These are phyloP conservation scores for Botrytis fragariae DNA, from an alignment of 2,329 filamentous ascomycete genomes.

Conservation along the genomic window DNA sequence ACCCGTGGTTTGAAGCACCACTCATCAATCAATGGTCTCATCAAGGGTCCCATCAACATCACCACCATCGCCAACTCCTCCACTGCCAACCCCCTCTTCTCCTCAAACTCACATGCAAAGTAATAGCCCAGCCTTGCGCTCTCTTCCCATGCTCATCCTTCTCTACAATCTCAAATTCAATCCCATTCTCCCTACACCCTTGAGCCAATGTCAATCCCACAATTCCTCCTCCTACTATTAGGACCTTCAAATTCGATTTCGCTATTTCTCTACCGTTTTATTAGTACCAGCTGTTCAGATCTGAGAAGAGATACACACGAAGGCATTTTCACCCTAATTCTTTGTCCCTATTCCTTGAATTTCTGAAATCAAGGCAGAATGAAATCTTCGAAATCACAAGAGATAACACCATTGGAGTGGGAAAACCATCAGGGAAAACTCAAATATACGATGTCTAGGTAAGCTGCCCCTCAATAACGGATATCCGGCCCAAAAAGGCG, in stretches of 20 bases:
- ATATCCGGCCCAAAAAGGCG: background rate
- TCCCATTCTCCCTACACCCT: slow-evolving; percentile 18
- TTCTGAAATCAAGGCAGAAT: background rate
- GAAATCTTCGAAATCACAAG: background rate
- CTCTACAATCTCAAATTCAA: slow-evolving; percentile 37
- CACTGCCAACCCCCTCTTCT: too few relatives aligned
- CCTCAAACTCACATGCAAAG: slow-evolving; percentile 44
- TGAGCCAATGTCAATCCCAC: slow-evolving; percentile 21
- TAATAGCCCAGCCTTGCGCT: slow-evolving; percentile 57
- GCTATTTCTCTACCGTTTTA: background rate
- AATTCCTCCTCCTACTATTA: slow-evolving; percentile 20
- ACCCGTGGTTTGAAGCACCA: too few relatives aligned
- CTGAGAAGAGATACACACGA: background rate
- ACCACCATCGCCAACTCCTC: background rate
- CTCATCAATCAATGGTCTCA: too few relatives aligned
- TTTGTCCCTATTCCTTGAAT: background rate
- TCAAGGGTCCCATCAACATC: too few relatives aligned
- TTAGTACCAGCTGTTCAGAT: background rate
- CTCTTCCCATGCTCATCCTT: slow-evolving; percentile 35
- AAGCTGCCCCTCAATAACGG: background rate
- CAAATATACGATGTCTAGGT: background rate
- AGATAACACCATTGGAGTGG: background rate
- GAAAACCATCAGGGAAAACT: background rate
- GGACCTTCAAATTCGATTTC: slow-evolving; percentile 3
- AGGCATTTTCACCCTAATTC: background rate